A percentile compares a stretch with the other conserved stretches of the same genome.
These are phyloP conservation scores for Colletotrichum limetticola DNA, from an alignment of 2,329 filamentous ascomycete genomes.

Conservation along the genomic window DNA sequence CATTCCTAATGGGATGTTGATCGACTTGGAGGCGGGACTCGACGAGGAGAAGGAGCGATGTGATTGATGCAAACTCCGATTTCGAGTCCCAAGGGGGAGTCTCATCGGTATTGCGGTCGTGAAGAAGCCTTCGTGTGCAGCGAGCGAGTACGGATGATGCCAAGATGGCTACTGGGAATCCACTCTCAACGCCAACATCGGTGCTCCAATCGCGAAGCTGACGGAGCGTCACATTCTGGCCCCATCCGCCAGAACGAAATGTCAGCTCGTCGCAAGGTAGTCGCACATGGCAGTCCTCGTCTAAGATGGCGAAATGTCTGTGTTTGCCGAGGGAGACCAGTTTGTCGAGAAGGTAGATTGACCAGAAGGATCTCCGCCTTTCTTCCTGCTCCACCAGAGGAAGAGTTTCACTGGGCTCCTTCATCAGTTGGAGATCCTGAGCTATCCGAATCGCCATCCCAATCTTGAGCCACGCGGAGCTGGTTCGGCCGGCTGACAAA, in stretches of 20 bases:
- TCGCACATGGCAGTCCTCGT: slow-evolving; percentile 45
- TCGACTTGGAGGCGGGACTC: not conserved
- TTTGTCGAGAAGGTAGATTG: slow-evolving; percentile 49
- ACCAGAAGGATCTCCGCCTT: slow-evolving; percentile 50
- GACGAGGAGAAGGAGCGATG: not conserved
- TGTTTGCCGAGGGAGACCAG: slow-evolving; percentile 48
- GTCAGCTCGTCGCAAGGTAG: slow-evolving; percentile 40
- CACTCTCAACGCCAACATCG: not conserved
- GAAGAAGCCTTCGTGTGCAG: no score
- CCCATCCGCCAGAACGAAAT: not conserved
- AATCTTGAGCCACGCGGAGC: no score
- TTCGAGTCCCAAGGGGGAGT: not conserved
- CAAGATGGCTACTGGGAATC: not conserved
- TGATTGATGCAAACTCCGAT: not conserved
- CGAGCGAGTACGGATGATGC: no score
- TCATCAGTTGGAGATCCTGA: slow-evolving; percentile 39
- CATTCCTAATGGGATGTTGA: no score
- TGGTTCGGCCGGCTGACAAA: no score
- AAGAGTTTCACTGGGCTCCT: slow-evolving; percentile 41
- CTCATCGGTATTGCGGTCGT: not conserved
- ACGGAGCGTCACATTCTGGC: not conserved
- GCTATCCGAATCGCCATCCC: no score
- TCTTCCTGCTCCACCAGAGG: slow-evolving; percentile 43
- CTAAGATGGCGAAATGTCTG: slow-evolving; percentile 46
- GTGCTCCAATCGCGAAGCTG: not conserved